Percentiles rank a stretch among this genome's conserved stretches.
Evolutionary conservation across 2,329 filamentous ascomycete species (phyloP).

Genomic region (Trichoderma lentiforme): DNA sequence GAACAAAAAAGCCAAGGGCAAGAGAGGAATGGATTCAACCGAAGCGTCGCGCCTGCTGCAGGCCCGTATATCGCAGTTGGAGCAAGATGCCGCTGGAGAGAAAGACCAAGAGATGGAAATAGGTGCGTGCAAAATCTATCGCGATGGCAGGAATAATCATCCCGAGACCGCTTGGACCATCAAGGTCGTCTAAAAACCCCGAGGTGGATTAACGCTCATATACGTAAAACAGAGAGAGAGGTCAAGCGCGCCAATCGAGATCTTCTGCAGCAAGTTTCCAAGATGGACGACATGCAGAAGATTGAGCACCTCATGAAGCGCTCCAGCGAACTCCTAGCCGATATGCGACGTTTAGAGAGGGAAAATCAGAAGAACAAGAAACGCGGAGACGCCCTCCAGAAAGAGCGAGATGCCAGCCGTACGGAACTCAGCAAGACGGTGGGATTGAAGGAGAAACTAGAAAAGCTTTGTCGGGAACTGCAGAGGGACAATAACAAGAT

Average conservation of each 20-base stretch:
- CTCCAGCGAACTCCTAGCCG: constrained; percentile 84
- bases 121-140: constrained; percentile 53
- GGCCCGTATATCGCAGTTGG: constrained; percentile 90
- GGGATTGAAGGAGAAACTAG: constrained; percentile 90
- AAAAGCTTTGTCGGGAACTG: constrained; percentile 91
- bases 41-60: constrained; percentile 90
- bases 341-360: constrained; percentile 93
- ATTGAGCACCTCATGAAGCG: constrained; percentile 88
- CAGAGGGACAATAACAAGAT: constrained; percentile 98
- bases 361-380: constrained; percentile 97
- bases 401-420: constrained; percentile 88
- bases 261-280: constrained; percentile 80
- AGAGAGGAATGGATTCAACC: constrained; percentile 78
- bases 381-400: constrained; percentile 87
- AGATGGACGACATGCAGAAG: constrained; percentile 88
- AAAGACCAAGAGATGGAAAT: constrained; percentile 97
- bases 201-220: neutral
- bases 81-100: constrained; percentile 87
- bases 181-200: neutral
- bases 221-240: constrained; percentile 66
- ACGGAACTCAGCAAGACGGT: constrained; percentile 87
- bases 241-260: constrained; percentile 93
- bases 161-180: neutral
- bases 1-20: constrained; percentile 76
- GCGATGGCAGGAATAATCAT: neutral